A percentile compares a stretch with the other conserved stretches of the same genome.
Conservation (phyloP, 148 eudicot genomes). For the Spergularia bocconei region DNA sequence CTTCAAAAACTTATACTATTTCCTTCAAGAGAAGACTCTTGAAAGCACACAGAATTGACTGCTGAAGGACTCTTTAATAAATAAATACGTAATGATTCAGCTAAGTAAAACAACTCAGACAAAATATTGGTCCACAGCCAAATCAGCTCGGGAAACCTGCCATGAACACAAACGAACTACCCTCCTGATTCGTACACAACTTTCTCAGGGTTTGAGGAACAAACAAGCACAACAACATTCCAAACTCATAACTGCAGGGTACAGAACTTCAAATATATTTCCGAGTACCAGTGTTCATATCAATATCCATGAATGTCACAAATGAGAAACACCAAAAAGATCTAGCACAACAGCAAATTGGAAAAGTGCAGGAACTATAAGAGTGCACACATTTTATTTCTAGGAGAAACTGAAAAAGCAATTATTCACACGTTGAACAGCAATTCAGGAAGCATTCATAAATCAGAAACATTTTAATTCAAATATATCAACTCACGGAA, state of each 20-base stretch:
- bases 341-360: background rate
- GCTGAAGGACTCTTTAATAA: no score
- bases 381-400: background rate
- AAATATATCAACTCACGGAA: slow-evolving; percentile 49
- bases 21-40: no score
- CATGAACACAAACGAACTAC: no score
- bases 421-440: background rate
- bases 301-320: background rate
- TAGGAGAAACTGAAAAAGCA: background rate
- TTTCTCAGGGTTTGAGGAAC: background rate
- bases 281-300: no score
- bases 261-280: no score
- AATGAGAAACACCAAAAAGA: background rate
- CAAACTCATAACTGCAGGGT: background rate
- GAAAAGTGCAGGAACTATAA: background rate
- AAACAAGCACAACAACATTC: background rate
- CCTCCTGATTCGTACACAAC: no score
- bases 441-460: background rate
- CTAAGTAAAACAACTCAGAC: no score
- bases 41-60: no score
- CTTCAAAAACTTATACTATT: no score
- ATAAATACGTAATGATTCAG: no score
- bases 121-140: no score
- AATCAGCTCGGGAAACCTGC: no score
- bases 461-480: background rate